Percentiles rank a stretch among this genome's conserved stretches.
These are phyloP conservation scores for Rhizopogon vulgaris DNA, from an alignment of 768 basidiomycete genomes.

Conservation along the genomic window DNA sequence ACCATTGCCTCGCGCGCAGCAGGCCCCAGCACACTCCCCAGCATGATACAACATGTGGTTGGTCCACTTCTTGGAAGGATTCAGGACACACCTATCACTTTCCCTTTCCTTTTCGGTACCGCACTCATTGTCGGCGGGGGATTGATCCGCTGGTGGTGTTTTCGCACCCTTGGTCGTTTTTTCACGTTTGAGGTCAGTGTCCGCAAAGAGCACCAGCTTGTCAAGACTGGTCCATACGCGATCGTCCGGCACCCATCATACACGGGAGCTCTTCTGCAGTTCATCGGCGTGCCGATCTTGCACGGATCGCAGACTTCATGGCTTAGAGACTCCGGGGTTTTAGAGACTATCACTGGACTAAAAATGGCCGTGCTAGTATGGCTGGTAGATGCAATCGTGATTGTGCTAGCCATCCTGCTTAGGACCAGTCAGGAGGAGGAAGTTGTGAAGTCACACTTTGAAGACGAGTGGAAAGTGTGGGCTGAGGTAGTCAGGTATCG, in stretches of 20 bases:
- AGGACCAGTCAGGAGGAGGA: constrained; percentile 21
- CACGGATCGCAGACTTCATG: constrained; percentile 8
- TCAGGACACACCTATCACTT: constrained; percentile 4
- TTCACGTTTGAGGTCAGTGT: constrained; percentile 26
- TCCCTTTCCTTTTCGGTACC: constrained; percentile 11
- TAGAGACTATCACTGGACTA: constrained; percentile 2
- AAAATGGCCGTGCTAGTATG: background rate
- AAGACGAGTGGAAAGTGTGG: constrained; percentile 28
- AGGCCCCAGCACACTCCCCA: background rate
- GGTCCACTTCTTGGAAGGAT: background rate
- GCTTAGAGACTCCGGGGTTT: constrained; percentile 9
- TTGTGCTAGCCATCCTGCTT: background rate
- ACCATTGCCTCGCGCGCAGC: background rate
- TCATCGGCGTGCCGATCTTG: constrained; percentile 2
- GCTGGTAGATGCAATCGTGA: background rate
- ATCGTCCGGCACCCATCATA: constrained; percentile 26
- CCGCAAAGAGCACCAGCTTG: constrained; percentile 17
- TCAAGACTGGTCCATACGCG: constrained; percentile 24
- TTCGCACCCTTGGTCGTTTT: constrained; percentile 15
- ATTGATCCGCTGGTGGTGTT: constrained; percentile 21
- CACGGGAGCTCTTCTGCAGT: constrained; percentile 11
- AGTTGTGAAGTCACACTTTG: constrained; percentile 24
- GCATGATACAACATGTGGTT: background rate
- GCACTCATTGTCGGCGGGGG: constrained; percentile 13
- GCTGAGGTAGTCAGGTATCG: constrained; percentile 22